A percentile compares a stretch with the other conserved stretches of the same genome.
phyloP scores from a whole-genome alignment of 768 basidiomycete species.

The Suillus clintonianus region DNA sequence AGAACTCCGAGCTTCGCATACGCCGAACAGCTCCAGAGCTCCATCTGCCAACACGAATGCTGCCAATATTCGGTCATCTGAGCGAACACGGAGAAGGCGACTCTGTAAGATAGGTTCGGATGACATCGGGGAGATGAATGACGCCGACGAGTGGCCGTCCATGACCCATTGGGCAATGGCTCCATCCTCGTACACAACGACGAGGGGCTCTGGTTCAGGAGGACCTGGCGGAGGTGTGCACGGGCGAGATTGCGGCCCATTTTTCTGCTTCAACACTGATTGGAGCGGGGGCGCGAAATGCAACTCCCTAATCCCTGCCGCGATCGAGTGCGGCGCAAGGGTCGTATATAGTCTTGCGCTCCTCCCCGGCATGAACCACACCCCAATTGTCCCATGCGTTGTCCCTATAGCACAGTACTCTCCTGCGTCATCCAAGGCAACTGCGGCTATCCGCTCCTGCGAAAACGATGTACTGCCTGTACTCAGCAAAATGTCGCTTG shows the following conservation, averaged over 20 bases:
- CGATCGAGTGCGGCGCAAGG: slow-evolving; percentile 42
- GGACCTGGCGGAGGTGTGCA: slow-evolving; percentile 11
- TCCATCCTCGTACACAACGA: slow-evolving; percentile 64
- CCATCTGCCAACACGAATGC: slow-evolving; percentile 70
- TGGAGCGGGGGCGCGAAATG: slow-evolving; percentile 39
- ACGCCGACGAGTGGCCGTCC: slow-evolving; percentile 24
- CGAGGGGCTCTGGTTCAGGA: slow-evolving; percentile 28
- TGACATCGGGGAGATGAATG: slow-evolving; percentile 47
- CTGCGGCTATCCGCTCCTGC: slow-evolving; percentile 53
- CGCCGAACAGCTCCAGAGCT: slow-evolving; percentile 60
- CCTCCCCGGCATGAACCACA: slow-evolving; percentile 57
- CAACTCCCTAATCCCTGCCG: slow-evolving; percentile 55
- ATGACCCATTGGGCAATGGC: slow-evolving; percentile 52
- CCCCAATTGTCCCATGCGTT: slow-evolving; percentile 59
- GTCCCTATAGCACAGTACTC: slow-evolving; percentile 73
- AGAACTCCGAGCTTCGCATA: slow-evolving; percentile 43
- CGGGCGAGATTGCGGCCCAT: slow-evolving; percentile 13
- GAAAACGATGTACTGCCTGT: slow-evolving; percentile 49
- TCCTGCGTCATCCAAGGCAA: slow-evolving; percentile 65
- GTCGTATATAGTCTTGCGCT: slow-evolving; percentile 40
- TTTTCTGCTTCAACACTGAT: slow-evolving; percentile 15
- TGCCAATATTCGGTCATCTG: slow-evolving; percentile 49
- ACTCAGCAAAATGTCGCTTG: slow-evolving; percentile 51
- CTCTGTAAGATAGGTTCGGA: slow-evolving; percentile 46
- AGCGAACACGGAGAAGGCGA: slow-evolving; percentile 49